Base-by-base conservation (phyloP, 768 basidiomycete genomes). In the Suillus brevipes region DNA sequence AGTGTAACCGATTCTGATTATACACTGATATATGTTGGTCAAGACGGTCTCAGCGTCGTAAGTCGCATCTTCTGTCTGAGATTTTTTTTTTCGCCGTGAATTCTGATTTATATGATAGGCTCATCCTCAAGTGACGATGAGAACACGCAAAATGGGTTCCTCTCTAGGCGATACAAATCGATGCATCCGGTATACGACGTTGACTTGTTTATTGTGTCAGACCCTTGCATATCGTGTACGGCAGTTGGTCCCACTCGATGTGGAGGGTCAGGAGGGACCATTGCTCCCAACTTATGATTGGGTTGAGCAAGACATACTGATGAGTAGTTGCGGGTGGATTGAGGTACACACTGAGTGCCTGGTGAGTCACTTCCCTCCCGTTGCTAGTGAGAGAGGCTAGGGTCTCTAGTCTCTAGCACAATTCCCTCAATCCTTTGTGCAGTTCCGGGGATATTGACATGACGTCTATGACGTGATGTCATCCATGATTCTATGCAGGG, bases 231-330 rank as follows among this genome's bases (percentile, higher is more conserved):
- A 94, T 79, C 90, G 91, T 57, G 87, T 92, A 36, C 78, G 80
- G 67, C 89, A 91, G 69, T 76, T 80, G 37, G 81, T 88, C 60
- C 79, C 85, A 47, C 75, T 78, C 57, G 88, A 89, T 62, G 74
- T 86, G 8, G 87, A 89, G 65, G 80, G 81, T 16, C 83, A 83
- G 58, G 88, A 89, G 62, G 87, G 89, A 9, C 85, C 87, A 4
- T 76, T 92, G 18, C 77, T 91, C 58, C 90, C 91, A 18, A 85
- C 85, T 1, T 86, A 89, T 61, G 89, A 91, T 53, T 92, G 90
- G 89, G 87, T 86, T 7, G 91, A 93, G 77, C 83, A 85, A 59
- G 89, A 91, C 71, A 78, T 86, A 60, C 79, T 93, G 76, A 86
- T 85, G 75, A 89, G 87, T 68, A 75, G 80, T 40, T 85, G 73